Conservation (phyloP, 306 rosid genomes). For the Lagenaria siceraria region DNA sequence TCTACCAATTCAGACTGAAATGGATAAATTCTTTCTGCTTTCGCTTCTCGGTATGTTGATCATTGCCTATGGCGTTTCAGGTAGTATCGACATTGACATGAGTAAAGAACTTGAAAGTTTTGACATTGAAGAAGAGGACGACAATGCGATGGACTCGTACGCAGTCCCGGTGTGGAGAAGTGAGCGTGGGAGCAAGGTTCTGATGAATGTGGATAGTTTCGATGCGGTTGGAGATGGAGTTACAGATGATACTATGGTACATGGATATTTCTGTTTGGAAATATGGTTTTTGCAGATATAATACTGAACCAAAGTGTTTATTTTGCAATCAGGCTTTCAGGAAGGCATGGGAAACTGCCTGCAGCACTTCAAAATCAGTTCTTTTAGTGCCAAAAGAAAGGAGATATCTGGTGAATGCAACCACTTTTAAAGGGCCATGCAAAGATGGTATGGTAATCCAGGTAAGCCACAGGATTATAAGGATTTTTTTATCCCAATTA, state of each 20-base stretch:
- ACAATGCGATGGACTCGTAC: constrained; percentile 21
- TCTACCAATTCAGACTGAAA: constrained; percentile 22
- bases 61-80: constrained; percentile 48
- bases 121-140: constrained; percentile 38
- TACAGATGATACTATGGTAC: constrained; percentile 81
- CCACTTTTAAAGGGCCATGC: constrained; percentile 76
- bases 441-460: constrained; percentile 48
- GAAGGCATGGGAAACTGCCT: constrained; percentile 79
- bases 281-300: background rate
- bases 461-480: constrained; percentile 38
- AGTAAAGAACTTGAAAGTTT: constrained; percentile 41
- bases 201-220: constrained; percentile 61
- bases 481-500: background rate
- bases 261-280: background rate
- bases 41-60: constrained; percentile 41
- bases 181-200: constrained; percentile 73
- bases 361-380: constrained; percentile 62
- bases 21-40: constrained; percentile 44
- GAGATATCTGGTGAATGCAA: constrained; percentile 70
- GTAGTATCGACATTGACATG: constrained; percentile 31
- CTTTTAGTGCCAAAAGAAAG: constrained; percentile 65
- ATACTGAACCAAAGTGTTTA: constrained; percentile 21
- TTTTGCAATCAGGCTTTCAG: constrained; percentile 49
- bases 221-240: constrained; percentile 86
- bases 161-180: constrained; percentile 63